Evolutionary conservation across 2,329 filamentous ascomycete species (phyloP), one percentile per base, ranked within the genome.

Genomic region (Cucurbitaria berberidis): DNA sequence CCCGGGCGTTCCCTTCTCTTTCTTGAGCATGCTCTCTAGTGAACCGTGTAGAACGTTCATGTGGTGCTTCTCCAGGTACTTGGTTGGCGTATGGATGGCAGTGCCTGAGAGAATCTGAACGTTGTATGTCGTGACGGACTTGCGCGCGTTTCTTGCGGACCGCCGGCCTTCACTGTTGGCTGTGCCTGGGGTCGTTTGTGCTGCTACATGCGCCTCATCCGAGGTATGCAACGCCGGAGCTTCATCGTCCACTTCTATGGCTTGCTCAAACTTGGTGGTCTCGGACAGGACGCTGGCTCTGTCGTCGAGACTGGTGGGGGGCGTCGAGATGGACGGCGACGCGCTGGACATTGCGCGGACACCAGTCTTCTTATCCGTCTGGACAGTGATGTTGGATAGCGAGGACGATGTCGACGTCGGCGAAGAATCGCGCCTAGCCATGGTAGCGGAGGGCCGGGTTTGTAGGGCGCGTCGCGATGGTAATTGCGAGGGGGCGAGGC

Each of bases 231-330:
- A 30, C 41, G 38, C 47, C 26, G 63, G 53, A 32, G 59, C 53
- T 29, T 74, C 62, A 15, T 45, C 66, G 52, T 65, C 58, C 22
- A 58, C 41, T 51, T 70, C 63, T 35, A 66, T 51, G 22, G 55
- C 39, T 19, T 64, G 60, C 32, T 75, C 68, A 53, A 66, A 59
- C 59, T 73, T 73, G 40, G 60, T 60, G 40, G 60, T 61, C 36
- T 76, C 73, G 26, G 75, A 79, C 35, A 78, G 73, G 35, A 86
- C 77, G 74, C 86, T 88, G 54, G 79, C 80, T 63, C 78, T 81
- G 70, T 89, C 87, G 67, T 82, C 84, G 61, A 87, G 77, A 62
- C 85, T 89, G 43, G 87, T 89, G 21, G 86, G 85, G 41, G 87
- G 87, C 51, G 87, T 89, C 18, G 84, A 87, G 64, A 78, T 82